phyloP scores from a whole-genome alignment of 257 asterid species.

The Salvia miltiorrhiza region DNA sequence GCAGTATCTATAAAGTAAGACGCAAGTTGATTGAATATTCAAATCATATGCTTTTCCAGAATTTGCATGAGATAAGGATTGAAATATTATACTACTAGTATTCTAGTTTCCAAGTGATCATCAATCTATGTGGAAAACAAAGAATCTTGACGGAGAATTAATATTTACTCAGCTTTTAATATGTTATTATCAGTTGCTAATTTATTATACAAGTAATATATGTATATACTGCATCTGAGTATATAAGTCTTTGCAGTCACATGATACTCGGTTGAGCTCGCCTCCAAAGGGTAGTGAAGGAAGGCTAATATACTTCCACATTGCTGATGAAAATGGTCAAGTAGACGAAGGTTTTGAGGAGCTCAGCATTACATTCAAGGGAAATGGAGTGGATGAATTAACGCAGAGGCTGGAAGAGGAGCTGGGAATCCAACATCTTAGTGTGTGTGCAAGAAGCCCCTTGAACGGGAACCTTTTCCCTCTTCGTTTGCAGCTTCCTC shows the following conservation, averaged over 20 bases:
- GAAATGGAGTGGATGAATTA: slow-evolving; percentile 62
- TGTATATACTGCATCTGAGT: too few species aligned
- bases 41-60: neutral
- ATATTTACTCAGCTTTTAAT: neutral
- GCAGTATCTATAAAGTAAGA: neutral
- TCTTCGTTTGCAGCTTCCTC: slow-evolving; percentile 95
- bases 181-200: neutral
- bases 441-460: slow-evolving; percentile 70
- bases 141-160: neutral
- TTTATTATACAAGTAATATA: too few species aligned
- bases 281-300: slow-evolving; percentile 72
- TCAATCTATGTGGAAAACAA: too few species aligned
- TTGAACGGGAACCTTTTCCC: slow-evolving; percentile 82
- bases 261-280: slow-evolving; percentile 49
- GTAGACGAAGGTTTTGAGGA: slow-evolving; percentile 66
- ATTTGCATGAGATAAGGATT: neutral
- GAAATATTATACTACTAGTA: neutral
- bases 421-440: slow-evolving; percentile 50
- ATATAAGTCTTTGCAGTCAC: slow-evolving; percentile 50
- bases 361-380: slow-evolving; percentile 60
- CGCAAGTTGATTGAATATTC: slow-evolving; percentile 14
- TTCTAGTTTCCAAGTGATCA: too few species aligned
- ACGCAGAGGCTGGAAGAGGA: slow-evolving; percentile 60
- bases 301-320: slow-evolving; percentile 51
- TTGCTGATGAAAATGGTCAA: slow-evolving; percentile 62